Percentiles rank a stretch among this genome's conserved stretches.
phyloP scores from a whole-genome alignment of 1,284 basidiomycete species.

The Trametes polyzona region DNA sequence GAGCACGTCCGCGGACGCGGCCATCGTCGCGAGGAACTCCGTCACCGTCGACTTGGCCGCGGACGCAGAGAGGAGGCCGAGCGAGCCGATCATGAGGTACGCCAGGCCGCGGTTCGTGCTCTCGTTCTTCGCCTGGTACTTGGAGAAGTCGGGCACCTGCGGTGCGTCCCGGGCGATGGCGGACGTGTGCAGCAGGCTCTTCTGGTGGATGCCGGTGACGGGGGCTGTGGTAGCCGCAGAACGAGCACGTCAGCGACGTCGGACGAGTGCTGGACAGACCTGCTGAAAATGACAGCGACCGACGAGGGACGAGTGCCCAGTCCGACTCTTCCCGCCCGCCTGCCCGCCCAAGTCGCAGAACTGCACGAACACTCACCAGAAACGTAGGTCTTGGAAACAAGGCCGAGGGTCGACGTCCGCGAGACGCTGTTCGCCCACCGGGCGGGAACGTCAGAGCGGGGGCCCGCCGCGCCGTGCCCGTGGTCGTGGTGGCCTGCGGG shows the following conservation, averaged over 20 bases:
- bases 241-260: conserved; percentile 14
- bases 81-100: conserved; percentile 97
- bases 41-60: conserved; percentile 94
- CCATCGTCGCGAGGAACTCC: conserved; percentile 96
- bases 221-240: conserved; percentile 40
- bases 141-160: conserved; percentile 87
- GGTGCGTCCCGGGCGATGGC: conserved; percentile 64
- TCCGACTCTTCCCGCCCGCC: background rate
- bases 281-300: background rate
- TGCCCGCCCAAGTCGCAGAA: background rate
- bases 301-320: background rate
- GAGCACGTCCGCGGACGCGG: conserved; percentile 96
- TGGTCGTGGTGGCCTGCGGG: conserved; percentile 61
- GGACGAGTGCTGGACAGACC: background rate
- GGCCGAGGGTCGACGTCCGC: conserved; percentile 51
- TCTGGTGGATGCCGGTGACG: conserved; percentile 59
- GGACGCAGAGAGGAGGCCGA: conserved; percentile 93
- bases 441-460: conserved; percentile 70
- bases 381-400: conserved; percentile 68
- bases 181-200: conserved; percentile 78
- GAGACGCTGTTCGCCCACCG: conserved; percentile 66
- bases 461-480: conserved; percentile 55
- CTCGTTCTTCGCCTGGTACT: conserved; percentile 78
- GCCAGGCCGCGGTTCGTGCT: conserved; percentile 83
- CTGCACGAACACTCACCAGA: conserved; percentile 60